Evolutionary conservation across 306 rosid genomes (phyloP).

Genomic region (Trifolium dubium): DNA sequence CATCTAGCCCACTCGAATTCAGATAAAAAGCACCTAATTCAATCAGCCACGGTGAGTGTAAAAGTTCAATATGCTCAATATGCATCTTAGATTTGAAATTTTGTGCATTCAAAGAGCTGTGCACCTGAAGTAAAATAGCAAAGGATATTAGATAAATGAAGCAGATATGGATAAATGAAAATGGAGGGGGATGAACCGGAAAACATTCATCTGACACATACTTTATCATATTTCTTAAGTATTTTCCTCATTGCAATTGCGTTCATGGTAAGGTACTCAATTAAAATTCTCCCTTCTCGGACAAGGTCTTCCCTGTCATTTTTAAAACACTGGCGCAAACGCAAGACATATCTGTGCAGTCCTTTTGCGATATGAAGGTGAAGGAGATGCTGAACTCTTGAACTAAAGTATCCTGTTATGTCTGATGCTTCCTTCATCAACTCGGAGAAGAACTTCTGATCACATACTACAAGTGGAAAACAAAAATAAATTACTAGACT

Average conservation of each 20-base stretch:
- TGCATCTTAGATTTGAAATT: slow-evolving; percentile 76
- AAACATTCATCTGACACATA: slow-evolving; percentile 43
- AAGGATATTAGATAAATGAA: background rate
- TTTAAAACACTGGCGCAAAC: slow-evolving; percentile 68
- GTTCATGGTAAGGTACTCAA: slow-evolving; percentile 85
- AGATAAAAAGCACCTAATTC: slow-evolving; percentile 88
- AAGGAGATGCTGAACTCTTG: slow-evolving; percentile 78
- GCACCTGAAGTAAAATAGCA: slow-evolving; percentile 56
- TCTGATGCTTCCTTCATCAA: slow-evolving; percentile 85
- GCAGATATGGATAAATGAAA: background rate
- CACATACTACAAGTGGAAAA: slow-evolving; percentile 60
- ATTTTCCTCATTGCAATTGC: slow-evolving; percentile 86
- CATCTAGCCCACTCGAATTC: slow-evolving; percentile 60
- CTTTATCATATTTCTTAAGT: slow-evolving; percentile 94
- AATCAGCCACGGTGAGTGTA: slow-evolving; percentile 91
- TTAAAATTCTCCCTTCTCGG: slow-evolving; percentile 73
- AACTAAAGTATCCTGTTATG: slow-evolving; percentile 67
- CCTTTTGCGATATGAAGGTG: slow-evolving; percentile 81
- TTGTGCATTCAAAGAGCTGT: slow-evolving; percentile 75
- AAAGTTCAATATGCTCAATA: slow-evolving; percentile 77
- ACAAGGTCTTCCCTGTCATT: slow-evolving; percentile 60
- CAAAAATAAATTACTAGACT: slow-evolving; percentile 30
- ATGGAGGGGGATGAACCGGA: background rate
- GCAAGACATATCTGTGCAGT: slow-evolving; percentile 65
- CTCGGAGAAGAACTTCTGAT: slow-evolving; percentile 77